Evolutionary conservation across 345 rosid species (phyloP).

Genomic region (Barbarea vulgaris): DNA sequence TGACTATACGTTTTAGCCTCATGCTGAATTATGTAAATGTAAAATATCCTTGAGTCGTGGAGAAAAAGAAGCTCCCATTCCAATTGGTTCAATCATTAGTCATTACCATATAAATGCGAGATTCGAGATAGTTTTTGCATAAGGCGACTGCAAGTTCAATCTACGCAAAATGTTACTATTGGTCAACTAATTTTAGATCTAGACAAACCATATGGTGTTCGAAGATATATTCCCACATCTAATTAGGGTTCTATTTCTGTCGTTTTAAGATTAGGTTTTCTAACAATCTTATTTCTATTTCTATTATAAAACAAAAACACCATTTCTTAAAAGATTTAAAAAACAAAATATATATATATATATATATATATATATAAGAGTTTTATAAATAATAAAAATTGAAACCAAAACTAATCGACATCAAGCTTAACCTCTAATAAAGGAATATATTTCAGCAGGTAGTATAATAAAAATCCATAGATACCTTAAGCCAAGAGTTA

Average conservation of each 20-base stretch:
- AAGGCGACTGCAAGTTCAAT: not conserved
- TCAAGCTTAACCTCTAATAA: not conserved
- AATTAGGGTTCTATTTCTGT: not conserved
- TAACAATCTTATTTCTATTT: not conserved
- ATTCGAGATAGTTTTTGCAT: not conserved
- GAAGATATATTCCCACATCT: not conserved
- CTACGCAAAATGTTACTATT: not conserved
- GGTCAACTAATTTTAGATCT: not conserved
- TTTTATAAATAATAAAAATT: not conserved
- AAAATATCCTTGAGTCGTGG: not conserved
- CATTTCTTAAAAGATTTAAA: not conserved
- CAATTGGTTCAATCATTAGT: conserved; percentile 30
- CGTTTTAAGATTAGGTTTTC: not conserved
- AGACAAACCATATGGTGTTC: not conserved
- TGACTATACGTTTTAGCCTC: conserved; percentile 1
- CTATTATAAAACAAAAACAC: not conserved
- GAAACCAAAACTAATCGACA: not conserved
- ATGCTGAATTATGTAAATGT: not conserved
- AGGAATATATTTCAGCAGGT: not conserved
- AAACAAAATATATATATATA: not conserved
- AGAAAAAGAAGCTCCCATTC: not conserved
- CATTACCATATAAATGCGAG: not conserved
- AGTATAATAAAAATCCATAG: not conserved
- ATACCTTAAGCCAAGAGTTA: not conserved
- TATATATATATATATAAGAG: no score